Percentiles rank a stretch among this genome's conserved stretches.
Conservation (phyloP, 2,329 filamentous ascomycete species). For the Penicillium sp. region DNA sequence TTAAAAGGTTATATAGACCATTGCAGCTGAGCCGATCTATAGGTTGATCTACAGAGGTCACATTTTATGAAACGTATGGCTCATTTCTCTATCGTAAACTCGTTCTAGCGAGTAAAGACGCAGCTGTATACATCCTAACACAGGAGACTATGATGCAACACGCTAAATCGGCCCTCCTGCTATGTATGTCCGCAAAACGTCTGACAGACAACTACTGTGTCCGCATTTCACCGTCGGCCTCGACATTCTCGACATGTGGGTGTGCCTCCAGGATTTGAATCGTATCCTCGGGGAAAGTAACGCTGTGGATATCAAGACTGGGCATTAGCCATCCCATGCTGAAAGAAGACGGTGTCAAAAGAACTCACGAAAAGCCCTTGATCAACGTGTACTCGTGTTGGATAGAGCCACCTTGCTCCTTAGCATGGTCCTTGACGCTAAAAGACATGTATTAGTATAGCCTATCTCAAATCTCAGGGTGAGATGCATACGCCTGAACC, state of each 20-base stretch:
- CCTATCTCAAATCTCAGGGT: background rate
- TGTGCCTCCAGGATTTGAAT: background rate
- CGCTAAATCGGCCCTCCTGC: background rate
- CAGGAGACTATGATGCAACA: background rate
- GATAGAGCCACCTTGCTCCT: constrained; percentile 4
- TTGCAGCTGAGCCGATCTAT: background rate
- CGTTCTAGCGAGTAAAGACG: background rate
- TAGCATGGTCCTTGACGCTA: constrained; percentile 3
- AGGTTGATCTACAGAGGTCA: background rate
- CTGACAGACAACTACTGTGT: background rate
- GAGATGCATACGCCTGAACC: constrained; percentile 2
- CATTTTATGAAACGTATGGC: background rate
- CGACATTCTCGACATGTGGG: constrained; percentile 3
- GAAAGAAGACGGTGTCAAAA: background rate
- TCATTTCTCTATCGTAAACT: background rate
- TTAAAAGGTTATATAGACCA: background rate
- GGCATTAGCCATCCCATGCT: background rate
- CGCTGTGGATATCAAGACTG: background rate
- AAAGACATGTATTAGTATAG: background rate
- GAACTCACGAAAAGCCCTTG: constrained; percentile 10
- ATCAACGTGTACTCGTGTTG: constrained; percentile 5
- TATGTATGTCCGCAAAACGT: background rate
- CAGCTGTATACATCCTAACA: background rate
- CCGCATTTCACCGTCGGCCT: background rate
- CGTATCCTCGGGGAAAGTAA: background rate